Conservation (phyloP, 352 stramenopile genomes). For the Pythium guiyangense region DNA sequence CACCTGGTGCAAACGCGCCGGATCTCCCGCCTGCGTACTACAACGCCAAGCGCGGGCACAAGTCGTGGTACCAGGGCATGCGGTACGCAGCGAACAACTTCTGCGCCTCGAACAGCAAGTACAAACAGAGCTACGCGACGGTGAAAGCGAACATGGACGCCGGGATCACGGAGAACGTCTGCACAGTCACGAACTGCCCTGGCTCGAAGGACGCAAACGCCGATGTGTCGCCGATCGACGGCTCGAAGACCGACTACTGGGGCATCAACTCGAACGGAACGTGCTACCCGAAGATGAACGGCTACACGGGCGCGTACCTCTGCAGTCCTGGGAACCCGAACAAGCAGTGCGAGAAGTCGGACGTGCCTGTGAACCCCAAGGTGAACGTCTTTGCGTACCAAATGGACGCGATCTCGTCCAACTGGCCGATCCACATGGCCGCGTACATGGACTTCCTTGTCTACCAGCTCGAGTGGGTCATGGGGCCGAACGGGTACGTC, state of each 20-base stretch:
- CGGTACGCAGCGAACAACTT: constrained; percentile 58
- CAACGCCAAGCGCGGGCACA: constrained; percentile 39
- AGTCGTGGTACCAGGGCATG: constrained; percentile 68
- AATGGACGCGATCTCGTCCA: constrained; percentile 92
- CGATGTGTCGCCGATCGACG: constrained; percentile 39
- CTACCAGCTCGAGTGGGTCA: constrained; percentile 76
- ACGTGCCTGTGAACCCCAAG: constrained; percentile 16
- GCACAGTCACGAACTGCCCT: constrained; percentile 30
- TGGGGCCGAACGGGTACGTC: constrained; percentile 41
- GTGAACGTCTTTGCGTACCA: constrained; percentile 62
- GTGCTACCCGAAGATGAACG: constrained; percentile 57
- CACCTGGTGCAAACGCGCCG: constrained; percentile 32
- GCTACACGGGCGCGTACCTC: constrained; percentile 51
- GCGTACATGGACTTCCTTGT: constrained; percentile 81
- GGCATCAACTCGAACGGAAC: constrained; percentile 57
- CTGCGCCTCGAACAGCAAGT: constrained; percentile 18
- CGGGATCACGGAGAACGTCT: constrained; percentile 48
- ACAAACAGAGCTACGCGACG: constrained; percentile 30
- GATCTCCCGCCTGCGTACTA: constrained; percentile 40
- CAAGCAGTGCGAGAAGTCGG: constrained; percentile 17
- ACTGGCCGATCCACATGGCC: constrained; percentile 76
- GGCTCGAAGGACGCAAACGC: constrained; percentile 48
- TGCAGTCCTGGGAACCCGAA: constrained; percentile 49
- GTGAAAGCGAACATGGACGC: constrained; percentile 29
- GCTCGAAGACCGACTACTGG: constrained; percentile 28